Evolutionary conservation across 2,329 filamentous ascomycete genomes (phyloP), one percentile per base, ranked within the genome.

Genomic region (Stachybotrys chlorohalonatus): DNA sequence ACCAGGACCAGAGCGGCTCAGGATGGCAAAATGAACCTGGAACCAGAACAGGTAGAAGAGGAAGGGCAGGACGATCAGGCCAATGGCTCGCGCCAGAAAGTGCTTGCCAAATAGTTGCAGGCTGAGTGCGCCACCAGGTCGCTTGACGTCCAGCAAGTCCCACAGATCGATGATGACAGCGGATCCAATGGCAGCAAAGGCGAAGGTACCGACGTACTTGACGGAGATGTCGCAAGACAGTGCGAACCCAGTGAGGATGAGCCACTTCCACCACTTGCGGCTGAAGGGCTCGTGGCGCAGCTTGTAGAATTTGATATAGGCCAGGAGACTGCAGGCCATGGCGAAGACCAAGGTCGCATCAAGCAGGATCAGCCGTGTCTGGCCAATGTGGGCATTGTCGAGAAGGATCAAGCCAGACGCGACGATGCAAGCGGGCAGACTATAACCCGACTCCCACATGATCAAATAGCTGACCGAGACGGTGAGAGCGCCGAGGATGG

Each of bases 381-480:
- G 94, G 57, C 90, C 93, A 71, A 99, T 90, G 71, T 99, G 94
- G 55, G 93, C 94, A 66, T 99, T 99, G 76, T 99, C 94, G 65
- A 99, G 89, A 48, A 99, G 86, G 59, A 99, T 80, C 42, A 99
- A 78, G 31, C 89, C 85, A 46, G 94, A 84, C 7, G 94, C 90
- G 55, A 96, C 79, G 54, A 97, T 77, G 69, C 90, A 95, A 55
- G 94, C 94, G 11, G 94, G 94, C 47, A 99, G 79, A 60, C 90
- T 96, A 75, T 99, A 99, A 59, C 92, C 94, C 52, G 94, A 97
- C 74, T 99, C 94, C 94, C 94, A 99, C 94, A 99, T 99, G 72
- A 96, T 99, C 69, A 95, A 75, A 73, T 95, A 99, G 55, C 90
- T 86, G 51, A 93, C 88, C n/a, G 92, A 88, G 52, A 99, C 90